Conservation (phyloP, 2,329 filamentous ascomycete genomes). For the Arthrobotrys sinensis region DNA sequence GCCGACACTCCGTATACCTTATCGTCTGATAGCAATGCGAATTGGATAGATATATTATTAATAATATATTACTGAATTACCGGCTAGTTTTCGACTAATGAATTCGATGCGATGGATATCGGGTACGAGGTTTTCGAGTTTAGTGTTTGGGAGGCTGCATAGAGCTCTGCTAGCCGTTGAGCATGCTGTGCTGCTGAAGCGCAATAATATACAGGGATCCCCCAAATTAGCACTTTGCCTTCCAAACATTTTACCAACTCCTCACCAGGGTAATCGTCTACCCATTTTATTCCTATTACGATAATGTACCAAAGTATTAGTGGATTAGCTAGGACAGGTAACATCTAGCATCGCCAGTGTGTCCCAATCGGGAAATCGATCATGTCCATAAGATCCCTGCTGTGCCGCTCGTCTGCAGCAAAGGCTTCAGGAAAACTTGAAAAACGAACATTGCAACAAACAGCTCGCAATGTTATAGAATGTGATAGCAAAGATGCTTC, state of each 20-base stretch:
- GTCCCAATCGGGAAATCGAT: conserved; percentile 5
- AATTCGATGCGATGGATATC: too few species aligned
- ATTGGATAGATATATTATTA: too few species aligned
- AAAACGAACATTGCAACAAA: background rate
- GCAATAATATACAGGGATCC: conserved; percentile 4
- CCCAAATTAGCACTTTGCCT: too few species aligned
- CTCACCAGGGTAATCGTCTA: background rate
- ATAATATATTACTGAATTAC: too few species aligned
- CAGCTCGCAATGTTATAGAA: background rate
- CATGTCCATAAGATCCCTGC: conserved; percentile 9
- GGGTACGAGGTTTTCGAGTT: too few species aligned
- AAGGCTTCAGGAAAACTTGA: background rate
- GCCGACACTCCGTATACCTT: too few species aligned
- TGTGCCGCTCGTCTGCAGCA: conserved; percentile 1
- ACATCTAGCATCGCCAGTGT: background rate
- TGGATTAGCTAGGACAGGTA: background rate
- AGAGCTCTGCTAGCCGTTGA: background rate
- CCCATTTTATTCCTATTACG: background rate
- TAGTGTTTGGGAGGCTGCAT: too few species aligned
- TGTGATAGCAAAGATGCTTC: background rate
- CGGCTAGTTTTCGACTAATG: too few species aligned
- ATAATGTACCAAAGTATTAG: background rate
- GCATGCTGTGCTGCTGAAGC: background rate
- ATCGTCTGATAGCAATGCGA: too few species aligned
- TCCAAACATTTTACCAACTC: background rate